phyloP scores from a whole-genome alignment of 768 basidiomycete species.

The Boletus tylopilopsis region DNA sequence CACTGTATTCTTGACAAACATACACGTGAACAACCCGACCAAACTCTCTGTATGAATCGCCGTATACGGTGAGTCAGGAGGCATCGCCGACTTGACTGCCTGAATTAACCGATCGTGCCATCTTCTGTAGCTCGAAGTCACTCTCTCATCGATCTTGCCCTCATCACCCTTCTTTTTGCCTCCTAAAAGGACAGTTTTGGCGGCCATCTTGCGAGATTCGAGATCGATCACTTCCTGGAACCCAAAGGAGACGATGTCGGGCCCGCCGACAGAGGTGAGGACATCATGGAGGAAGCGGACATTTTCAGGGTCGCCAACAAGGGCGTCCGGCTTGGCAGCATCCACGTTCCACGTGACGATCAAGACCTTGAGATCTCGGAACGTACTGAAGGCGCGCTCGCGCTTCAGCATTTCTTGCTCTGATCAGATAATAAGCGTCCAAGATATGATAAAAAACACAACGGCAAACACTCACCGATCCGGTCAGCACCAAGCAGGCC shows the following conservation, averaged over 20 bases:
- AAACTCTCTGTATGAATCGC: conserved; percentile 84
- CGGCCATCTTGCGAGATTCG: conserved; percentile 88
- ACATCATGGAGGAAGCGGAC: conserved; percentile 75
- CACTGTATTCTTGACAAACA: conserved; percentile 71
- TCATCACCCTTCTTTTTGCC: conserved; percentile 60
- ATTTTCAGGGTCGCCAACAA: conserved; percentile 67
- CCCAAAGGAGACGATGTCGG: conserved; percentile 91
- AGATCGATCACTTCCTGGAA: conserved; percentile 97
- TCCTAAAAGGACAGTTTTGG: conserved; percentile 84
- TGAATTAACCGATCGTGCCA: conserved; percentile 81
- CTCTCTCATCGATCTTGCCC: conserved; percentile 62
- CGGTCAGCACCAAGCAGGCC: conserved; percentile 81
- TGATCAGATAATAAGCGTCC: conserved; percentile 26
- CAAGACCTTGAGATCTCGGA: conserved; percentile 72
- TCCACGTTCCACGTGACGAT: conserved; percentile 93
- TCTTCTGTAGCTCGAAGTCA: conserved; percentile 80
- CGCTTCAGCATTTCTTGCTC: conserved; percentile 74
- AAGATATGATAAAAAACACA: background rate
- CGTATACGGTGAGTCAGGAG: conserved; percentile 69
- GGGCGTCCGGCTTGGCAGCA: conserved; percentile 74
- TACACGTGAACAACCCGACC: conserved; percentile 78
- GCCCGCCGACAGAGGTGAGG: conserved; percentile 63
- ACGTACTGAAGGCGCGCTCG: conserved; percentile 74
- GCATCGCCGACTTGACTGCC: conserved; percentile 73
- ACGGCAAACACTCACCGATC: conserved; percentile 62